Evolutionary conservation across 2,329 filamentous ascomycete genomes (phyloP).

Genomic region (Cordyceps pruinosa): DNA sequence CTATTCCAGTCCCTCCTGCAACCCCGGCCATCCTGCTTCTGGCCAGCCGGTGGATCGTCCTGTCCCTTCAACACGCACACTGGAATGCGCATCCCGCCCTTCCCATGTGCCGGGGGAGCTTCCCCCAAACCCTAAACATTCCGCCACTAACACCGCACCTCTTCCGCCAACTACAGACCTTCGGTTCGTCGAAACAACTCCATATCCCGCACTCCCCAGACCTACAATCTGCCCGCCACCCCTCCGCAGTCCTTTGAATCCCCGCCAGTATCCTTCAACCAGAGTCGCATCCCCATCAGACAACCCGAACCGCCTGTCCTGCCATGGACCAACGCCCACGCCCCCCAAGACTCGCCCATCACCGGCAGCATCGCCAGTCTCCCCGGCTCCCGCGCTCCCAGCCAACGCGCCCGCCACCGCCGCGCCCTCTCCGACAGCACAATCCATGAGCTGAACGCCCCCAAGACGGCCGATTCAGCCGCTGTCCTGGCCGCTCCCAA

Average conservation of each 20-base stretch:
- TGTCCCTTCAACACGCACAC: neutral
- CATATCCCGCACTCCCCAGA: neutral
- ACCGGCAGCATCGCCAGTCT: constrained; percentile 28
- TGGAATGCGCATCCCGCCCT: constrained; percentile 5
- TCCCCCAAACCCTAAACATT: neutral
- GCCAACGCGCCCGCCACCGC: constrained; percentile 36
- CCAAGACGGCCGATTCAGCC: constrained; percentile 54
- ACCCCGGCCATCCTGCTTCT: neutral
- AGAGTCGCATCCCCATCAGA: constrained; percentile 24
- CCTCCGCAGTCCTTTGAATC: constrained; percentile 53
- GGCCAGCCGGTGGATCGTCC: neutral
- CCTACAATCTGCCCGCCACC: constrained; percentile 53
- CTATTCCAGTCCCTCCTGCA: neutral
- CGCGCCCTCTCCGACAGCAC: constrained; percentile 74
- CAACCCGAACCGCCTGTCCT: constrained; percentile 9
- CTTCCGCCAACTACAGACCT: constrained; percentile 37
- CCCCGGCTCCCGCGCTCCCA: constrained; percentile 20
- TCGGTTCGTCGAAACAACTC: constrained; percentile 53
- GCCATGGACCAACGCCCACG: constrained; percentile 39
- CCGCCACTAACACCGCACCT: constrained; percentile 15
- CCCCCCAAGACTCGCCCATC: constrained; percentile 31
- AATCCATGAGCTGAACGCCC: constrained; percentile 53
- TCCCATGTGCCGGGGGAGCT: neutral
- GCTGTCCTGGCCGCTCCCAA: constrained; percentile 71
- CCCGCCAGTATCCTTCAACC: constrained; percentile 23